Evolutionary conservation across 345 rosid species (phyloP), one percentile per base, ranked within the genome.

Genomic region (Turritis glabra): DNA sequence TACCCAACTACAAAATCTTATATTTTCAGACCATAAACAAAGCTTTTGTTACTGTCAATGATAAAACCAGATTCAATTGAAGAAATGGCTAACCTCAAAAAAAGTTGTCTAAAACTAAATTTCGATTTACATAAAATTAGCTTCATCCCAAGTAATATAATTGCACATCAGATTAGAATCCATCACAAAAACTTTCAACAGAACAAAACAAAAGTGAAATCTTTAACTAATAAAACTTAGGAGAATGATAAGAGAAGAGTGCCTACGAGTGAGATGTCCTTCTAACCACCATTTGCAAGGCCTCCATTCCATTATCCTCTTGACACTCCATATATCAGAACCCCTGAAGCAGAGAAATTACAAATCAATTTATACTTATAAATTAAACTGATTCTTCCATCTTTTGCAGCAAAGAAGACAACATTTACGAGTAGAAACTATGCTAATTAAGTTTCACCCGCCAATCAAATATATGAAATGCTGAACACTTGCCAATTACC

Each of bases 261-360:
- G 32, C 86, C 71, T 83, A 94, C 95, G 84, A 66, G 85, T 83
- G 23, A 85, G 78, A 29, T 86, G 87, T 1, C 88, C 85, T 26
- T 91, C 82, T 83, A 85, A 84, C 97, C 96, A 91, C 97, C 97
- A 94, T 64, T 86, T 80, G 89, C 98, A 91, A 71, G 97, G 97
- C 33, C 95, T 85, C 98, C 98, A 94, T 73, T 91, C 98, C 23
- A 83, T 75, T 52, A 81, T 27, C 80, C 92, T 87, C 86, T 69
- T 79, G 27, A 88, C 89, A 76, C 89, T 84, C 97, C 98, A 94
- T 87, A 94, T 86, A 35, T 84, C 91, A 76, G 72, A 82, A 46
- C 71, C 70, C 60, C 70, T 78, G 59, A 86, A 87, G 48, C 73
- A 83, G 3, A 37, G 8, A n/a, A 32, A n/a, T n/a, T 58, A 61